A percentile compares a stretch with the other conserved stretches of the same genome.
Evolutionary conservation across 345 rosid species (phyloP).

Genomic region (Pugionium dolabratum): DNA sequence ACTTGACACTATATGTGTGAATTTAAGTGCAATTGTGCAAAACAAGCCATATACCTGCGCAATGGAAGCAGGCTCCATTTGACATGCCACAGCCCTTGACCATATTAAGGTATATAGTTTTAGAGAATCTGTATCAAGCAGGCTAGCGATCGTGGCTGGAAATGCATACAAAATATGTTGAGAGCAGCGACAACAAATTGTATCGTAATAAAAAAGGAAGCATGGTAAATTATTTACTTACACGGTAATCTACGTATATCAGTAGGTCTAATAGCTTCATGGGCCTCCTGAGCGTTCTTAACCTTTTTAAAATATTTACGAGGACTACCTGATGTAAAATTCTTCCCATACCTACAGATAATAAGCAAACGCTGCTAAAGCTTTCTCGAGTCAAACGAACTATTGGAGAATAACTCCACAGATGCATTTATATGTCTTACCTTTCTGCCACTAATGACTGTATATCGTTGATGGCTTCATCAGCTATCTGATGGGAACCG

Average conservation of each 20-base stretch:
- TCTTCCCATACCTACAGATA: constrained; percentile 69
- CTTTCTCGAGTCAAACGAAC: constrained; percentile 18
- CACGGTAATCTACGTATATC: constrained; percentile 77
- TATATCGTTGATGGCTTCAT: constrained; percentile 81
- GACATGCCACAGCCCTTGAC: constrained; percentile 92
- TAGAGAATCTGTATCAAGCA: constrained; percentile 86
- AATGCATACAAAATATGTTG: constrained; percentile 33
- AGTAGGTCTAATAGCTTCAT: constrained; percentile 99
- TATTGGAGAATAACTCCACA: constrained; percentile 19
- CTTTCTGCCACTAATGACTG: constrained; percentile 70
- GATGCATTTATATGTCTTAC: constrained; percentile 42
- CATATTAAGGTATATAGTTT: constrained; percentile 90
- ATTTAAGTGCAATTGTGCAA: not conserved
- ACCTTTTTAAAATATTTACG: constrained; percentile 90
- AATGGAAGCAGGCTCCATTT: constrained; percentile 76
- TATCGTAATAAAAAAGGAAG: constrained; percentile 14
- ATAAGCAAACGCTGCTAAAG: constrained; percentile 15
- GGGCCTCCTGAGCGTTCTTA: constrained; percentile 98
- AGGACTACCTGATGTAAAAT: constrained; percentile 55
- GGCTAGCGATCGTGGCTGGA: constrained; percentile 63
- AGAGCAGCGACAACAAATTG: constrained; percentile 14
- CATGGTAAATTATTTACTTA: constrained; percentile 41
- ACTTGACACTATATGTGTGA: constrained; percentile 19
- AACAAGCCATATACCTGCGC: constrained; percentile 57
- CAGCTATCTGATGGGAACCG: constrained; percentile 61